Evolutionary conservation across 768 basidiomycete genomes (phyloP).

Genomic region (Rhizopogon sp.): DNA sequence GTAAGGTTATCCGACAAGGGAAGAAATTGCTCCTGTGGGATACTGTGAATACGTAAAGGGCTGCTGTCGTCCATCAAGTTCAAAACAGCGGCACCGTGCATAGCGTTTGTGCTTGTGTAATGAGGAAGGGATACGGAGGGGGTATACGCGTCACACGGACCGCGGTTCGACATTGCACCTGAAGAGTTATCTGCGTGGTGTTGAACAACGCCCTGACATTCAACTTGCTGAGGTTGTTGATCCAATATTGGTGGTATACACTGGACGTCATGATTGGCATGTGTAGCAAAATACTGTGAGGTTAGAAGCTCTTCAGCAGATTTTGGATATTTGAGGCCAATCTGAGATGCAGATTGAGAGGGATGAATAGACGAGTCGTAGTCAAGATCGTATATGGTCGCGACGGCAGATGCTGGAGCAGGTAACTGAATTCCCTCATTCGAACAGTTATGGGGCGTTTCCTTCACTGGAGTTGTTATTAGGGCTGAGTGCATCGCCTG

Average conservation of each 20-base stretch:
- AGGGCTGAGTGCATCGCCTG: not conserved
- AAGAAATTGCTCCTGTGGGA: not conserved
- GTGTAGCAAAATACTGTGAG: conserved; percentile 10
- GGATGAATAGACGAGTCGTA: conserved; percentile 32
- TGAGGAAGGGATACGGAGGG: not conserved
- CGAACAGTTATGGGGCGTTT: not conserved
- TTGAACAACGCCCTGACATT: no score
- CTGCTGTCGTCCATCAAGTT: not conserved
- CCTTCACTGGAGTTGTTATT: not conserved
- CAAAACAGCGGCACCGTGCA: not conserved
- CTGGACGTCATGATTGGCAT: no score
- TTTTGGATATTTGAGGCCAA: conserved; percentile 11
- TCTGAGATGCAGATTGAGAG: conserved; percentile 56
- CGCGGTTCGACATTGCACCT: not conserved
- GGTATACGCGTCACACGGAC: not conserved
- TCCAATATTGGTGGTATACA: not conserved
- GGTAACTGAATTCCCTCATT: not conserved
- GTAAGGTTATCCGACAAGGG: not conserved
- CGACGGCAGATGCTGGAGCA: conserved; percentile 8
- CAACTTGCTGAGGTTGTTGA: not conserved
- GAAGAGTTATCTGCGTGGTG: no score
- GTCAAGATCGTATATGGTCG: conserved; percentile 21
- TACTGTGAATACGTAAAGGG: not conserved
- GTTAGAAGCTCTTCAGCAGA: conserved; percentile 4
- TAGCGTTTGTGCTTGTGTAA: not conserved